These are phyloP conservation scores for Endogone sp. DNA, from an alignment of 192 early-diverging fungal species.

Conservation along the genomic window DNA sequence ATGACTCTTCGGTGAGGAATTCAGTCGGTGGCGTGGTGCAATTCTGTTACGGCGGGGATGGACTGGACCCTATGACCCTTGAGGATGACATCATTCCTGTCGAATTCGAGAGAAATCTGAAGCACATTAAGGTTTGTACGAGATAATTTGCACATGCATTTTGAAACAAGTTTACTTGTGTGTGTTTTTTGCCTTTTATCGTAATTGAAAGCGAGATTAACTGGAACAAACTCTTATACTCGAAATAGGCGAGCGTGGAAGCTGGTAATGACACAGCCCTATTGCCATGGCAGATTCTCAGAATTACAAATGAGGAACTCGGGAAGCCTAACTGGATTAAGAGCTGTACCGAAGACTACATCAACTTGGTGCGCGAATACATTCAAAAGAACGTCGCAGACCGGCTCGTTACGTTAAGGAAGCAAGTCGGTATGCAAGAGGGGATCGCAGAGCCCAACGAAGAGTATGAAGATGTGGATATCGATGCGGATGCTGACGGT, in stretches of 20 bases:
- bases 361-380: constrained; percentile 54
- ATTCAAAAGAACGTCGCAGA: constrained; percentile 51
- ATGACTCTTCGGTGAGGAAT: constrained; percentile 93
- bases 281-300: constrained; percentile 61
- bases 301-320: constrained; percentile 45
- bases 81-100: constrained; percentile 91
- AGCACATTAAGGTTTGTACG: constrained; percentile 39
- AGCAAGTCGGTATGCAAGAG: constrained; percentile 44
- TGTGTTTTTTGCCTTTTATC: too few species aligned
- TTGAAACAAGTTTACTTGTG: too few species aligned
- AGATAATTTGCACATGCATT: background rate
- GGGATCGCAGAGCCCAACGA: constrained; percentile 45
- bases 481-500: constrained; percentile 35
- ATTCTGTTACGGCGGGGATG: constrained; percentile 95
- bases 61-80: constrained; percentile 89
- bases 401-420: constrained; percentile 55
- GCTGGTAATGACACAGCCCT: constrained; percentile 35
- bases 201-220: background rate
- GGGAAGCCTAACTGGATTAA: constrained; percentile 43
- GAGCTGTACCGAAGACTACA: constrained; percentile 58
- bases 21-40: constrained; percentile 90
- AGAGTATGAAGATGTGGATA: constrained; percentile 52
- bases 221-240: background rate
- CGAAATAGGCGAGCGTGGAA: background rate
- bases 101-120: constrained; percentile 79